Percentiles rank a stretch among this genome's conserved stretches.
Conservation (phyloP, 2,329 filamentous ascomycete species). For the Aspergillus awamori region DNA sequence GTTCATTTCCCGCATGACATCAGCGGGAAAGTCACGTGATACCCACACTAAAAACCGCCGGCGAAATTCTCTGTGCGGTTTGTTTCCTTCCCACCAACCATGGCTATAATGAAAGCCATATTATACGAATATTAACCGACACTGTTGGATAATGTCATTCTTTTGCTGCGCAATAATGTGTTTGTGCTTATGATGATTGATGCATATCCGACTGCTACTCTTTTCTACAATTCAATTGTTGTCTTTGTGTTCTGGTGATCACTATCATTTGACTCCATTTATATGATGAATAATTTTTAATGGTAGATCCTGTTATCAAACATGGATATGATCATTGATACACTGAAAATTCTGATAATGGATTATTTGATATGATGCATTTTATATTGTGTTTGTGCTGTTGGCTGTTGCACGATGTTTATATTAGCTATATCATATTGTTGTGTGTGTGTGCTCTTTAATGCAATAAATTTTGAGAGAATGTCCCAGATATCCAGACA, state of each 20-base stretch:
- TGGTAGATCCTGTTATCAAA: conserved; percentile 35
- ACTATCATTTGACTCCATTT: conserved; percentile 17
- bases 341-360: conserved; percentile 46
- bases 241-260: too few species aligned
- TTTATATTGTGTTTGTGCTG: neutral
- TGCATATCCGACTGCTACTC: neutral
- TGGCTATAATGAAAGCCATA: conserved; percentile 1
- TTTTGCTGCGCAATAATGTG: neutral
- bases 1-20: neutral
- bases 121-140: neutral
- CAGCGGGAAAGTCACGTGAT: neutral
- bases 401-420: neutral
- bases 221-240: neutral
- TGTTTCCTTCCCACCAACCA: neutral
- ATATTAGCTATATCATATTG: neutral
- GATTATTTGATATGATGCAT: conserved; percentile 8
- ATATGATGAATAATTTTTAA: conserved; percentile 40
- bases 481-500: neutral
- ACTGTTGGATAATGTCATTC: neutral
- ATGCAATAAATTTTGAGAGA: neutral
- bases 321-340: conserved; percentile 43
- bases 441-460: neutral
- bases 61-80: conserved; percentile 2
- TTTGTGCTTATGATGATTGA: neutral
- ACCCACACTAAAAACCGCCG: neutral